Conservation (phyloP, 495 filamentous ascomycete genomes). For the Lichenothelia convexa region DNA sequence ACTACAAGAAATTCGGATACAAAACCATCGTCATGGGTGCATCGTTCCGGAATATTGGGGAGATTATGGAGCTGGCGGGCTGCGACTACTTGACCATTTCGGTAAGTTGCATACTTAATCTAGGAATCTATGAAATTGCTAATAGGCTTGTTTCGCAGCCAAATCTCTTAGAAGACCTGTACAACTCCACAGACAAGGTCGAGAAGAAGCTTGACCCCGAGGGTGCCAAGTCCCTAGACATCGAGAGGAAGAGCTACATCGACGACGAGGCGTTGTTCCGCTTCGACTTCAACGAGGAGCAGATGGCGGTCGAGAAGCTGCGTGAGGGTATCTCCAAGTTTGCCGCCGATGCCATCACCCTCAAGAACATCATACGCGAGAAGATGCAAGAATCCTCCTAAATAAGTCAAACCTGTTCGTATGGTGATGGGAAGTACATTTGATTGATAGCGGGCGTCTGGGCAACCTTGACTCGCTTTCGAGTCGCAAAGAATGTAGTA, state of each 20-base stretch:
- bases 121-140: background rate
- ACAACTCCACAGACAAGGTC: conserved; percentile 57
- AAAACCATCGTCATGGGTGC: conserved; percentile 99
- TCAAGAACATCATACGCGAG: conserved; percentile 76
- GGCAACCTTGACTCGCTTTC: too few relatives aligned
- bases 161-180: conserved; percentile 81
- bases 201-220: conserved; percentile 82
- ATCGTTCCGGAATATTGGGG: conserved; percentile 85
- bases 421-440: background rate
- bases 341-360: conserved; percentile 80
- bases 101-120: conserved; percentile 29
- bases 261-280: conserved; percentile 80
- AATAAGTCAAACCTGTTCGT: conserved; percentile 1
- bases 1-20: conserved; percentile 99
- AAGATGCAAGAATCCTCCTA: conserved; percentile 42
- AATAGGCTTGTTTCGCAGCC: conserved; percentile 31
- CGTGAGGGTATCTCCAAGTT: conserved; percentile 98
- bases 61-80: conserved; percentile 94
- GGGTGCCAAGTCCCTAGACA: conserved; percentile 44
- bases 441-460: background rate
- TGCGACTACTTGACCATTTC: conserved; percentile 99
- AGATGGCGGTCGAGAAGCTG: conserved; percentile 98
- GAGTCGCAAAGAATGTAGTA: too few relatives aligned
- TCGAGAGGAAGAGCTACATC: conserved; percentile 82
- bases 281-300: conserved; percentile 98